phyloP scores from a whole-genome alignment of 305 asterid species.

The Solanum chacoense region DNA sequence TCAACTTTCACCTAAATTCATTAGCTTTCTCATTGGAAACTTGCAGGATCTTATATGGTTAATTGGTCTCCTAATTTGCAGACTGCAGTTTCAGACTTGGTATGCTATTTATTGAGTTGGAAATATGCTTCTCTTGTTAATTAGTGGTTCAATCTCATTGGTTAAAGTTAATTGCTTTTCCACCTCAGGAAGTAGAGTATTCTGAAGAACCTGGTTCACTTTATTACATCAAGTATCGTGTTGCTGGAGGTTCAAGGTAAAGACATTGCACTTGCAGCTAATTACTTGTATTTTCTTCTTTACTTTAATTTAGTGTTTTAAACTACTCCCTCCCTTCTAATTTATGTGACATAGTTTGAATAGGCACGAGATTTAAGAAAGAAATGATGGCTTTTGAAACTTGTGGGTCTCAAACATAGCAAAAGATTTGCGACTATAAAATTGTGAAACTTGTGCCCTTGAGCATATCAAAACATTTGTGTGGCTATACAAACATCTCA shows the following conservation, averaged over 20 bases:
- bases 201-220: constrained; percentile 89
- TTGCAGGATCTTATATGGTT: constrained; percentile 95
- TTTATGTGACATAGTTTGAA: not conserved
- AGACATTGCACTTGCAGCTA: not conserved
- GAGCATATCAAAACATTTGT: not conserved
- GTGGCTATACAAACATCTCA: not conserved
- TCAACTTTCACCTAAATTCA: not conserved
- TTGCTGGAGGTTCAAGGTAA: constrained; percentile 98
- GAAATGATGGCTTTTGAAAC: not conserved
- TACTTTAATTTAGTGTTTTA: not conserved
- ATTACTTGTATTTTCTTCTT: not conserved
- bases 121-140: not conserved
- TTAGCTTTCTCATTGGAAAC: not conserved
- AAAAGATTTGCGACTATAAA: not conserved
- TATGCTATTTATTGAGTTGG: constrained; percentile 14
- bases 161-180: not conserved
- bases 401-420: not conserved
- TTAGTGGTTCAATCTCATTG: not conserved
- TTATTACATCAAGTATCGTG: constrained; percentile 94
- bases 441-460: not conserved
- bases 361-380: not conserved
- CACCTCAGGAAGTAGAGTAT: constrained; percentile 84
- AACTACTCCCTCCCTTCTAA: not conserved
- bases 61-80: constrained; percentile 98
- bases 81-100: constrained; percentile 99